Base-by-base conservation (phyloP, 345 rosid genomes). In the Cardamine resedifolia region DNA sequence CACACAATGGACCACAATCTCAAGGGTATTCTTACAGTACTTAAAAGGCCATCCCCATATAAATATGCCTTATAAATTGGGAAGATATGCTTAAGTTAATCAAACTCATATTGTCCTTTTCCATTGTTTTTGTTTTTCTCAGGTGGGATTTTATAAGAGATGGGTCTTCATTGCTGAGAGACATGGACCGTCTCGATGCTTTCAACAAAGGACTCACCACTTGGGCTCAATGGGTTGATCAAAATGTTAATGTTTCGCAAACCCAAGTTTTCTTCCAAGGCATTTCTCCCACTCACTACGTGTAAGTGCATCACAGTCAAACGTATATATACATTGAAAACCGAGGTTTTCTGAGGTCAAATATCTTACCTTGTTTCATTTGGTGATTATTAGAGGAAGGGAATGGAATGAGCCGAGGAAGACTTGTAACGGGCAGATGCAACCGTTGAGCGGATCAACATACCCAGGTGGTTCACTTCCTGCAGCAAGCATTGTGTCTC, bases 231-330 rank as follows among this genome's bases (percentile, higher is more conserved):
- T 93, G 98, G 98, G 89, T 87, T 63, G 96, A 93, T 68, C 78
- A n/a, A 43, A 84, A 86, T 64, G 85, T 93, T 18, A 84, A 90
- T 76, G 61, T 86, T 39, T 39, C 88, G 1, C 76, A 71, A 72
- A 93, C 98, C 63, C 69, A 76, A 74, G 97, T 90, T 70, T 87
- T 90, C 85, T 93, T 89, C 85, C 98, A 93, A 74, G 97, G 92
- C 72, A 89, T 93, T 68, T 93, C 98, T 58, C 97, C 98, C 18
- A 93, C 97, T 44, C 98, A 90, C 72, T 93, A 90, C 49, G 65
- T 34, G 98, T 90, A 78, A 90, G 96, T 80, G 16, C 26, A 31
- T 43, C 36, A 5, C 45, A 48, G n/a, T n/a, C n/a, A n/a, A n/a
- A n/a, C 52, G n/a, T 36, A 34, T 26, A 33, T 12, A 39, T 4